phyloP scores from a whole-genome alignment of 164 flowering plant genomes.

The Aristolochia fimbriata region DNA sequence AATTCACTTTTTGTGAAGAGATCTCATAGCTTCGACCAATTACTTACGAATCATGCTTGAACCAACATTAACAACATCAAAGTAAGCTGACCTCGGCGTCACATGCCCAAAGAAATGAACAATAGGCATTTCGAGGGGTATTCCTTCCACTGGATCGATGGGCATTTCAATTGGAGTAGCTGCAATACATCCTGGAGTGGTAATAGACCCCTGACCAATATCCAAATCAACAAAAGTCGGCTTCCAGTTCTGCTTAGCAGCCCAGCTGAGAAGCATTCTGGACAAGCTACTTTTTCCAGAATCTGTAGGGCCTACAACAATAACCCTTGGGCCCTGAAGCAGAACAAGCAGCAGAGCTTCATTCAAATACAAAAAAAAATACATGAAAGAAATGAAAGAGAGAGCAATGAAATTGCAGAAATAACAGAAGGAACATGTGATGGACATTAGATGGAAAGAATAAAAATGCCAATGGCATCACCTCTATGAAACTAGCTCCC shows the following conservation, averaged over 20 bases:
- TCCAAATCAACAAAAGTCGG: slow-evolving; percentile 93
- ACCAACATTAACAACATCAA: not conserved
- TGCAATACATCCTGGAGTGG: slow-evolving; percentile 77
- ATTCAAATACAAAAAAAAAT: slow-evolving; percentile 5
- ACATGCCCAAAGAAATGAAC: slow-evolving; percentile 84
- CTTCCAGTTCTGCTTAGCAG: slow-evolving; percentile 96
- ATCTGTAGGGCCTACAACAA: slow-evolving; percentile 90
- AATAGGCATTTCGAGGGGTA: slow-evolving; percentile 93
- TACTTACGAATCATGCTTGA: no score
- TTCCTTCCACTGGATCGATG: slow-evolving; percentile 94
- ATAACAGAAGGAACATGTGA: no score
- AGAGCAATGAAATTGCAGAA: no score
- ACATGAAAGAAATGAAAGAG: not conserved
- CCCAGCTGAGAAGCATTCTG: slow-evolving; percentile 91
- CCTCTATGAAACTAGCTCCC: no score
- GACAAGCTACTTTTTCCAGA: slow-evolving; percentile 87
- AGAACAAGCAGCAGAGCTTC: slow-evolving; percentile 9
- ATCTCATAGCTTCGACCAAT: no score
- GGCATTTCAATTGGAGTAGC: slow-evolving; percentile 95
- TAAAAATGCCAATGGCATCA: no score
- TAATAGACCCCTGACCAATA: slow-evolving; percentile 90
- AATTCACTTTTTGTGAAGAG: no score
- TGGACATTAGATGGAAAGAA: no score
- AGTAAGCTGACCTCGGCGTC: slow-evolving; percentile 57
- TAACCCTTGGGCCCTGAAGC: slow-evolving; percentile 80